phyloP scores from a whole-genome alignment of 2,329 filamentous ascomycete species.

The Cladophialophora bantiana region DNA sequence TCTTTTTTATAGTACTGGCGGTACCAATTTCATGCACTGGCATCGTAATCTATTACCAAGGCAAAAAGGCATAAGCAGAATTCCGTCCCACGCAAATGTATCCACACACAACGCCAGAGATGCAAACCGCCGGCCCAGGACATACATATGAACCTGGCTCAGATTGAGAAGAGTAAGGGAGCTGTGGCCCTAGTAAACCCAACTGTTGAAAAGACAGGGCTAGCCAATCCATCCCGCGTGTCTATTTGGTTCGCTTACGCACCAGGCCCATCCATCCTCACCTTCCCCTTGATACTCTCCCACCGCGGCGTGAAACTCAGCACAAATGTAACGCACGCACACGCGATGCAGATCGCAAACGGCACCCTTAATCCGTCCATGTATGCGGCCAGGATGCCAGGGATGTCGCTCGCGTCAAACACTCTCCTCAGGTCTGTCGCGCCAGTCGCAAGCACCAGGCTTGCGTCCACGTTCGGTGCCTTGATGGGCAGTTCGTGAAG shows the following conservation, averaged over 20 bases:
- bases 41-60: not conserved
- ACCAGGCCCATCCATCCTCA: conserved; percentile 31
- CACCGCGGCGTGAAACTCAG: conserved; percentile 37
- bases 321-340: conserved; percentile 34
- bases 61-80: not conserved
- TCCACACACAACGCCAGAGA: not conserved
- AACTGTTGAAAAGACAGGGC: not conserved
- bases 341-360: conserved; percentile 39
- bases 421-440: conserved; percentile 44
- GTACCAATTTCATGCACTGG: not conserved
- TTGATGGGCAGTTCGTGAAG: conserved; percentile 39
- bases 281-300: conserved; percentile 41
- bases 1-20: not conserved
- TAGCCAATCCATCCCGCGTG: not conserved
- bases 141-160: not conserved
- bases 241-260: conserved; percentile 7
- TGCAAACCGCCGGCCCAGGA: not conserved
- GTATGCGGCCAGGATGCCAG: conserved; percentile 44
- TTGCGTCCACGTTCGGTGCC: conserved; percentile 42
- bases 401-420: conserved; percentile 41
- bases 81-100: not conserved
- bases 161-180: not conserved
- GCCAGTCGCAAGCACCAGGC: conserved; percentile 42
- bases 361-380: conserved; percentile 44
- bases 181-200: not conserved